phyloP scores from a whole-genome alignment of 192 early-diverging fungal species.

The Phlyctochytrium arcticum region DNA sequence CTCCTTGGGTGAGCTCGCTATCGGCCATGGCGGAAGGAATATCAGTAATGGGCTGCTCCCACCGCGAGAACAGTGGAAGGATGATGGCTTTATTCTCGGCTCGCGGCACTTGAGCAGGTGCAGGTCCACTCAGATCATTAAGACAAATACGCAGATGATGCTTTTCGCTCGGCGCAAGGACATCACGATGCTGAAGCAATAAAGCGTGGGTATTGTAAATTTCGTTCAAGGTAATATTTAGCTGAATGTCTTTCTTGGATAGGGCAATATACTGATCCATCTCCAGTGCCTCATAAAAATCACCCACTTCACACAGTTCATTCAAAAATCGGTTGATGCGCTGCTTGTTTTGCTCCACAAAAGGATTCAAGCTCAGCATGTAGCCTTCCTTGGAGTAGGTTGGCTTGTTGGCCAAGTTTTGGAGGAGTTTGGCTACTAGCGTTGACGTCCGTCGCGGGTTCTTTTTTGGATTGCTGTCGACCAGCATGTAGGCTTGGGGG shows the following conservation, averaged over 20 bases:
- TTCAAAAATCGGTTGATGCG: constrained; percentile 86
- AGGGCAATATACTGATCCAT: constrained; percentile 98
- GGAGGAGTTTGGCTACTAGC: constrained; percentile 90
- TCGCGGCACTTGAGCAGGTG: constrained; percentile 72
- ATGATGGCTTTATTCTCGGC: constrained; percentile 72
- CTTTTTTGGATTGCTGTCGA: constrained; percentile 74
- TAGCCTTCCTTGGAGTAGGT: constrained; percentile 86
- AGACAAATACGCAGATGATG: constrained; percentile 75
- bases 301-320: constrained; percentile 89
- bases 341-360: constrained; percentile 81
- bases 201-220: constrained; percentile 89
- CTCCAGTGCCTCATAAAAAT: constrained; percentile 94
- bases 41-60: constrained; percentile 77
- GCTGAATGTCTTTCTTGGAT: constrained; percentile 84
- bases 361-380: constrained; percentile 85
- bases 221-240: constrained; percentile 92
- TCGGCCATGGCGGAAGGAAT: constrained; percentile 59
- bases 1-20: constrained; percentile 86
- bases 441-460: constrained; percentile 85
- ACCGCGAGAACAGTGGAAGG: constrained; percentile 72
- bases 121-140: constrained; percentile 71
- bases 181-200: constrained; percentile 75
- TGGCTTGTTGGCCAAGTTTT: constrained; percentile 93
- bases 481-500: constrained; percentile 90
- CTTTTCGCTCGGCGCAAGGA: constrained; percentile 72